A percentile compares a stretch with the other conserved stretches of the same genome.
Conservation (phyloP, 306 rosid genomes). For the Sophora flavescens region DNA sequence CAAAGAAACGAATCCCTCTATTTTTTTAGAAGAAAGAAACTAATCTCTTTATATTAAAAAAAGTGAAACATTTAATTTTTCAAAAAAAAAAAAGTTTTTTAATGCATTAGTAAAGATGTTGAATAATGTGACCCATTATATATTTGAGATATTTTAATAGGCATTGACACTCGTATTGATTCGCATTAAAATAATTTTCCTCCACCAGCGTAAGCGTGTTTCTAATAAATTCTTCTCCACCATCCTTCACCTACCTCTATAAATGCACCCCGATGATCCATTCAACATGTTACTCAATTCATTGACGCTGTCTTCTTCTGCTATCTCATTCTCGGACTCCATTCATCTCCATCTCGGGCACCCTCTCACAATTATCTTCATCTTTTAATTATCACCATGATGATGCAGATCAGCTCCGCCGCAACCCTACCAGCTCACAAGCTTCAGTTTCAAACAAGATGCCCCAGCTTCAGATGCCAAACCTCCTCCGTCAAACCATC, state of each 20-base stretch:
- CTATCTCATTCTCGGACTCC: not conserved
- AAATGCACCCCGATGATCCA: constrained; percentile 44
- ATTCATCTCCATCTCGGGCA: not conserved
- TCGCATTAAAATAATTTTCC: too few species aligned
- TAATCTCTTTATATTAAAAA: too few species aligned
- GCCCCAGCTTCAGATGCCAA: constrained; percentile 60
- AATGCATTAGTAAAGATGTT: too few species aligned
- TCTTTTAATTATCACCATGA: constrained; percentile 37
- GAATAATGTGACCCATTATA: too few species aligned
- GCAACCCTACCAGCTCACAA: constrained; percentile 59
- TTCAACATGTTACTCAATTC: constrained; percentile 16
- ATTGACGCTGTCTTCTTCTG: constrained; percentile 32
- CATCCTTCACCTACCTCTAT: not conserved
- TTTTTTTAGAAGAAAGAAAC: too few species aligned
- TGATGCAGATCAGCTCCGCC: constrained; percentile 66
- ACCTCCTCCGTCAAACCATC: constrained; percentile 36
- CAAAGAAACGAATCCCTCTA: too few species aligned
- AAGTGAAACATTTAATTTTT: too few species aligned
- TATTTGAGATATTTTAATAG: too few species aligned
- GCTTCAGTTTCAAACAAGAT: constrained; percentile 56
- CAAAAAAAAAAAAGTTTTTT: too few species aligned
- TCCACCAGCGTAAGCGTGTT: too few species aligned
- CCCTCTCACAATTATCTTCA: not conserved
- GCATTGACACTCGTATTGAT: too few species aligned
- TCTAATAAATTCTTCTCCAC: too few species aligned